A percentile compares a stretch with the other conserved stretches of the same genome.
Evolutionary conservation across 1,284 basidiomycete species (phyloP).

Genomic region (Cutaneotrichosporon arboriforme): DNA sequence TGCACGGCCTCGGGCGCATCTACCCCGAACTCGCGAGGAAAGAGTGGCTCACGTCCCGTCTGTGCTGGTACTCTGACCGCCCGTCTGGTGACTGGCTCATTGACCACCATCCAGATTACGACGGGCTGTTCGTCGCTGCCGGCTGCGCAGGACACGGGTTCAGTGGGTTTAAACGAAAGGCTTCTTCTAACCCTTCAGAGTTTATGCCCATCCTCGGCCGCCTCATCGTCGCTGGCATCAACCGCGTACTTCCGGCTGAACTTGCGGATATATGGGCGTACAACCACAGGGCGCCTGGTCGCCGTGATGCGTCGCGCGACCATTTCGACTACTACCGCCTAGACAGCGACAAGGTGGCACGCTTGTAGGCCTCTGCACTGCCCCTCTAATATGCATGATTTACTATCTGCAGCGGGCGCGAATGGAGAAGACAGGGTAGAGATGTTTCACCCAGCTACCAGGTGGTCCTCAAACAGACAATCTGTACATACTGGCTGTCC

Average conservation of each 20-base stretch:
- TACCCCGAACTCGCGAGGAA: slow-evolving; percentile 22
- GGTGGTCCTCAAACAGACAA: too few species aligned
- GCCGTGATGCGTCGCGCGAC: slow-evolving; percentile 2
- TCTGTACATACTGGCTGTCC: too few species aligned
- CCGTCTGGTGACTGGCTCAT: slow-evolving; percentile 44
- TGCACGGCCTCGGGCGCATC: slow-evolving; percentile 8
- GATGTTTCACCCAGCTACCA: too few species aligned
- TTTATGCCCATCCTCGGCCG: slow-evolving; percentile 19
- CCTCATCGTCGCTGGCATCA: slow-evolving; percentile 12
- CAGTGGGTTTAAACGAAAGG: slow-evolving; percentile 11
- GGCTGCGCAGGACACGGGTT: slow-evolving; percentile 44
- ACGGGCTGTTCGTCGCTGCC: slow-evolving; percentile 32
- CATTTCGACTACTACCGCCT: neutral
- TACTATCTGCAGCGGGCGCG: too few species aligned
- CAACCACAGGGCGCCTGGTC: neutral
- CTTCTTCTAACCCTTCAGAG: slow-evolving; percentile 5
- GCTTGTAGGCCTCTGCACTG: neutral
- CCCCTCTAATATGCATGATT: neutral
- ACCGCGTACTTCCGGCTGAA: slow-evolving; percentile 3
- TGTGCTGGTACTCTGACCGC: slow-evolving; percentile 41
- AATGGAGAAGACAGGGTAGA: too few species aligned
- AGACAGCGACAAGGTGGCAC: neutral
- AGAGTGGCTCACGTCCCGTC: slow-evolving; percentile 16
- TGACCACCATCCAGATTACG: slow-evolving; percentile 29
- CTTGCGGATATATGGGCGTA: slow-evolving; percentile 12